Base-by-base conservation (phyloP, 2,329 filamentous ascomycete genomes). In the Monilinia vaccinii-corymbosi region DNA sequence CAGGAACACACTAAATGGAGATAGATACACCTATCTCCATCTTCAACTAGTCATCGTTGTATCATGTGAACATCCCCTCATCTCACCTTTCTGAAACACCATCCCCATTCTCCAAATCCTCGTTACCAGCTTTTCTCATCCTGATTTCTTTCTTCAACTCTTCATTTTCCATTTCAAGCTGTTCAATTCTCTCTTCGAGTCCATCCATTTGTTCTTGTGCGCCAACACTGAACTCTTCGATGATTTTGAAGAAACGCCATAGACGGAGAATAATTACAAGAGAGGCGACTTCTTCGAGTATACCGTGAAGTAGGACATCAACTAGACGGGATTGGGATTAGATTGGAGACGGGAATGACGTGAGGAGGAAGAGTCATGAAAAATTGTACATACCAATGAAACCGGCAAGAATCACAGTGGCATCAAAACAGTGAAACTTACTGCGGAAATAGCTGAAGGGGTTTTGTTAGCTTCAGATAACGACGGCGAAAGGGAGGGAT, bases 221-320 rank as follows among this genome's bases (percentile, higher is more conserved):
- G 10, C 83, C 84, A 8, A 85, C 77, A 34, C 80, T 81, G 62
- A 88, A 76, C 71, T 89, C 86, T 68, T 89, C 84, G 8, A 87
- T 81, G 56, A 88, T 86, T 74, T 88, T 87, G 70, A 87, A 82
- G 48, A 89, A 78, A 18, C 86, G 79, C 82, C 85, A 88, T 4
- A 89, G 75, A 57, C 86, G 81, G 48, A 89, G 74, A 4, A 87
- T 77, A 32, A 89, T 78, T 52, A 89, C 79, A n/a, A 89, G 75
- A 0, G 83, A 86, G 1, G 80, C 83, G 50, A 86, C 81, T 68
- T 87, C 82, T 71, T 85, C 82, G 7, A 82, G 72, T 1, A 81
- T 72, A 48, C 85, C 85, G 42, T 79, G 78, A 18, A 85, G 76
- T 3, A 83, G 70, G 25, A 88, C 73, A 66, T 88, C 85, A 58